Base-by-base conservation (phyloP, 2,329 filamentous ascomycete species). In the Pseudofabraea citricarpa region DNA sequence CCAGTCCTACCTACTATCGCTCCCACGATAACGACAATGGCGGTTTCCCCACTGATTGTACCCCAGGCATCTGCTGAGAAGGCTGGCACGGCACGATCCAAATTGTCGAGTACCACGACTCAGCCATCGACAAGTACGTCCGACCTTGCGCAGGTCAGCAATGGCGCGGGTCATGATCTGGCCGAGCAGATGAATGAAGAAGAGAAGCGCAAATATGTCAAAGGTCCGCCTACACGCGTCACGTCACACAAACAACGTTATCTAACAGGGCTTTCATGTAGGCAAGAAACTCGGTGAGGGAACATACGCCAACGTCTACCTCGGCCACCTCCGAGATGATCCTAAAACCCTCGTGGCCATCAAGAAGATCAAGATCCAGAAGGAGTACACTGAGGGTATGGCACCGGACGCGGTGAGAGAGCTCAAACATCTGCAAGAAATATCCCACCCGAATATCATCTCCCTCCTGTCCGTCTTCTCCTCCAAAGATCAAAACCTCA, bases 381-480 rank as follows among this genome's bases (percentile, higher is more conserved):
- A 85, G 48, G 87, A 91, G 61, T 94, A 88, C 69, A 84, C 81
- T 47, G 90, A 97, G 64, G 93, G 93, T 52, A 86, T 98, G 65
- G 85, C 89, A 6, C 90, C 93, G 65, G 93, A 98, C 66, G 90
- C 90, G 27, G 85, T 98, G 51, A 90, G 93, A 57, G 93, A 98
- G 72, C 85, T 97, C 61, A 94, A 94, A 64, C 90, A 90, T 64
- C 79, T 98, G 2, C 90, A 95, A 64, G 93, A 98, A 69, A 81
- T 98, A 21, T 83, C 81, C 16, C 93, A 98, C 65, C 88, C 90
- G 5, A 97, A 97, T 68, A 93, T 98, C 66, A 95, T 98, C 66
- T 85, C 84, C 12, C 79, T 98, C 6, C 81, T 91, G 60, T 86
- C 88, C 57, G 90, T 97, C 54, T 98, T 96, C 75, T 90, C 86